Base-by-base conservation (phyloP, 202 grass and related monocot species). In the Panicum hallii region DNA sequence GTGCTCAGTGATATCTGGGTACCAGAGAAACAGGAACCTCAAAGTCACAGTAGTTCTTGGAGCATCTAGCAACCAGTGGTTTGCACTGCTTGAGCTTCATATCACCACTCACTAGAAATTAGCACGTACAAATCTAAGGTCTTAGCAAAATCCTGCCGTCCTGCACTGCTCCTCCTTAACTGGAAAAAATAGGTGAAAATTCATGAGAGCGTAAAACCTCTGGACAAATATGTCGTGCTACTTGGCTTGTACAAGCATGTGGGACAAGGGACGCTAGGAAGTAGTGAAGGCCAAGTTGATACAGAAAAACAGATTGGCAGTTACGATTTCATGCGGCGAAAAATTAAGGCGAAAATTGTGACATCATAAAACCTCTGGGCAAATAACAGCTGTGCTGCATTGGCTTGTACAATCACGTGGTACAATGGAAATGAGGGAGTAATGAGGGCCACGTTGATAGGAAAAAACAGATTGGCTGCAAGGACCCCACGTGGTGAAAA, bases 191-290 rank as follows among this genome's bases (percentile, higher is more conserved):
- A 58, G 20, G 20, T 17, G 10, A 58, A 58, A 4, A 58, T 10
- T 23, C 55, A 23, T 22, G 55, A 23, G 55, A 58, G 54, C 55
- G n/a, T 56, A 43, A 17, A 82, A 82, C 52, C 70, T 81, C 20
- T 67, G 41, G 60, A 78, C 44, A 50, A 69, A 53, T 14, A 61
- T 10, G 61, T 43, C 67, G 28, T 58, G 13, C 58, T 48, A 20
- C 26, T 73, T 66, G 26, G 38, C 55, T 82, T 65, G 28, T 84
- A 56, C 75, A 53, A 68, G 42, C 50, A 75, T 88, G 67, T 67
- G 66, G 48, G 57, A 67, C 78, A 49, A 64, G 69, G 75, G 67
- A 66, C 66, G 40, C 6, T 28, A 43, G 78, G 15, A 69, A 82
- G 4, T 75, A 71, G n/a, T 58, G 60, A 74, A 15, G 62, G 20